Conservation (phyloP, 164 flowering plant genomes). For the Stephania japonica region DNA sequence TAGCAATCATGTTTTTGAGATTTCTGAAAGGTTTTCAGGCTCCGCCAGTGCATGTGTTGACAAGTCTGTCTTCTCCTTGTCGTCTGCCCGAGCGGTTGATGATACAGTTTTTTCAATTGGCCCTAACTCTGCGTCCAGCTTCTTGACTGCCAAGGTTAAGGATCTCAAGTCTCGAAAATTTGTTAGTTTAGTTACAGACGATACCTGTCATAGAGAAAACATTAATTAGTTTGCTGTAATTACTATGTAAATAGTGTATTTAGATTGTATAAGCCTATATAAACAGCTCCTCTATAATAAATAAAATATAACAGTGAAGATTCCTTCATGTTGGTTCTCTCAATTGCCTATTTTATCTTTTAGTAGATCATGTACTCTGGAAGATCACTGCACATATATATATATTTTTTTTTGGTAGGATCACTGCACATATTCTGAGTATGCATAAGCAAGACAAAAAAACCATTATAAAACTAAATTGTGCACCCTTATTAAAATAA, state of each 20-base stretch:
- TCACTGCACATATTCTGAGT: neutral
- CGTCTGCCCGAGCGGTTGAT: constrained; percentile 2
- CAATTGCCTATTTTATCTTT: too few relatives aligned
- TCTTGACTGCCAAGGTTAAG: constrained; percentile 42
- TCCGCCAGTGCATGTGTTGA: constrained; percentile 7
- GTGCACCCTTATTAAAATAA: neutral
- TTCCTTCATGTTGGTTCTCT: too few relatives aligned
- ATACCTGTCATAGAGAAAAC: constrained; percentile 46
- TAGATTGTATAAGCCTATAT: too few relatives aligned
- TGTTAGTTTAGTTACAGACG: constrained; percentile 33
- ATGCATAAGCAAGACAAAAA: neutral
- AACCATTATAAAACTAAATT: too few relatives aligned
- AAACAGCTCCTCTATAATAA: too few relatives aligned
- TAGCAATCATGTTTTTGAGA: constrained; percentile 1
- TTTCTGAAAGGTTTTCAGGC: neutral
- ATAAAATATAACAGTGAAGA: too few relatives aligned
- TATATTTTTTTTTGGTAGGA: too few relatives aligned
- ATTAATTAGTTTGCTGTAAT: too few relatives aligned
- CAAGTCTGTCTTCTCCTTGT: constrained; percentile 8
- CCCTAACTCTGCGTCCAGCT: constrained; percentile 47
- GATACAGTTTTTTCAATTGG: constrained; percentile 22
- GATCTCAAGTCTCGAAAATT: constrained; percentile 48
- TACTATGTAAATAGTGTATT: too few relatives aligned
- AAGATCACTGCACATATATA: too few relatives aligned
- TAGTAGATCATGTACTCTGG: too few relatives aligned